These are phyloP conservation scores for Lactifluus rugatus DNA, from an alignment of 768 basidiomycete species.

Conservation along the genomic window DNA sequence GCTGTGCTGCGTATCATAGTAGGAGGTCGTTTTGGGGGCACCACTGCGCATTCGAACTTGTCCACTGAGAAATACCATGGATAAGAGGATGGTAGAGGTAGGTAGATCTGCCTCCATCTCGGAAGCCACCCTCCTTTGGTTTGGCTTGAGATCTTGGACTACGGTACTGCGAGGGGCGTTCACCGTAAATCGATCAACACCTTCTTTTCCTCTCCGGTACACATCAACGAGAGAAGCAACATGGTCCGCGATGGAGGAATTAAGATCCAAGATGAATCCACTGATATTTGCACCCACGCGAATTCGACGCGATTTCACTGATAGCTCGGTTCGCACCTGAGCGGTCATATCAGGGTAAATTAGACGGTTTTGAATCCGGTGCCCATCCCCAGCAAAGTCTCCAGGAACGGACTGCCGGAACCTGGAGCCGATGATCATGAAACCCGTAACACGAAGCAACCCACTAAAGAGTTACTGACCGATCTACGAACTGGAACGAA, in stretches of 20 bases:
- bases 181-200: conserved; percentile 58
- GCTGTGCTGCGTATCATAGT: conserved; percentile 42
- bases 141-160: conserved; percentile 4
- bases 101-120: conserved; percentile 32
- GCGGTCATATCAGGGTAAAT: conserved; percentile 77
- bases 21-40: conserved; percentile 24
- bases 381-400: conserved; percentile 64
- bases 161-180: conserved; percentile 38
- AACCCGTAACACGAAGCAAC: not conserved
- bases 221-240: conserved; percentile 79
- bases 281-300: conserved; percentile 63
- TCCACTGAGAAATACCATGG: conserved; percentile 76
- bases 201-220: conserved; percentile 70
- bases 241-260: conserved; percentile 68
- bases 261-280: conserved; percentile 79
- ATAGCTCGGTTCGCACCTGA: conserved; percentile 49
- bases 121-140: not conserved
- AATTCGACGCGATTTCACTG: conserved; percentile 40
- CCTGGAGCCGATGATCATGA: conserved; percentile 29
- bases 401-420: conserved; percentile 65
- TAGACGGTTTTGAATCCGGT: conserved; percentile 61
- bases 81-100: conserved; percentile 52
- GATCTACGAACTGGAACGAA: conserved; percentile 76
- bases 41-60: conserved; percentile 64
- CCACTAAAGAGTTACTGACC: conserved; percentile 36